These are phyloP conservation scores for Escallonia herrerae DNA, from an alignment of 129 eudicot genomes.

Conservation along the genomic window DNA sequence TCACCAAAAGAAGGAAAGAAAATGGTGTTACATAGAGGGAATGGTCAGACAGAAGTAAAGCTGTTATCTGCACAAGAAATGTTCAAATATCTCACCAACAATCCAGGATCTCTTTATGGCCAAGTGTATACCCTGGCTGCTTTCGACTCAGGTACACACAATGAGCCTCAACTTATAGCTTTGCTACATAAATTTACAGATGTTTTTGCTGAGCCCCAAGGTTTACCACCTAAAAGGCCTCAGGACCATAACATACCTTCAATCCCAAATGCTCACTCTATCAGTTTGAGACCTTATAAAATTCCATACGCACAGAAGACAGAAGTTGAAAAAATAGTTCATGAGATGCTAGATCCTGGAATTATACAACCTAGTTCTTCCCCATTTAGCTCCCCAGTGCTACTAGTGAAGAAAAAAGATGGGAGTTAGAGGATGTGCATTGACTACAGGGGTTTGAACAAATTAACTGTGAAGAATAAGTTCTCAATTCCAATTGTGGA, in stretches of 20 bases:
- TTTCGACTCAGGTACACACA: neutral
- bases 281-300: neutral
- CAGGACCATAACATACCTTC: neutral
- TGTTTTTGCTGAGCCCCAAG: neutral
- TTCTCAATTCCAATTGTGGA: slow-evolving; percentile 6
- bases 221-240: neutral
- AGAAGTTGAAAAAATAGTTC: neutral
- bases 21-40: neutral
- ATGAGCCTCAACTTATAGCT: neutral
- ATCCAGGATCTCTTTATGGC: neutral
- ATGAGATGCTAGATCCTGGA: neutral
- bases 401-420: slow-evolving; percentile 10
- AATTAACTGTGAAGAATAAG: neutral
- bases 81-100: neutral
- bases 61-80: neutral
- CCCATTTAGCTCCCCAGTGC: slow-evolving; percentile 1
- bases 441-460: slow-evolving; percentile 2
- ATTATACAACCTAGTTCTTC: neutral
- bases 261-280: neutral
- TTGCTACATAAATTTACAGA: neutral
- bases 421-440: slow-evolving; percentile 7
- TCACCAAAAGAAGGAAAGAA: neutral
- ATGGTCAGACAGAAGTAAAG: neutral
- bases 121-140: neutral
- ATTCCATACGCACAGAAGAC: neutral